Conservation (phyloP, 306 rosid species). For the Alnus glutinosa region DNA sequence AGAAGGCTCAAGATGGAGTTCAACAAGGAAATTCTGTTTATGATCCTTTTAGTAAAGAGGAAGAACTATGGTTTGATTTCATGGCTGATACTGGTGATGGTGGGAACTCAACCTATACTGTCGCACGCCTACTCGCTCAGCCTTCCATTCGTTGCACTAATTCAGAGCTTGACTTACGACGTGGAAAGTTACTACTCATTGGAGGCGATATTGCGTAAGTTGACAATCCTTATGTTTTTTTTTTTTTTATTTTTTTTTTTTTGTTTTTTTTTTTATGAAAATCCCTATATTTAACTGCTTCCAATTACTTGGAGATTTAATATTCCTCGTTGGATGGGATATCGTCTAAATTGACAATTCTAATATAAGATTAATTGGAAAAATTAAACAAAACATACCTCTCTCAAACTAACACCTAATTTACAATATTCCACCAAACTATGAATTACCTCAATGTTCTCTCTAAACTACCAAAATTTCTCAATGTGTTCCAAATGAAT, state of each 20-base stretch:
- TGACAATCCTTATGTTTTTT: slow-evolving; percentile 4
- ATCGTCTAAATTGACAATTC: slow-evolving; percentile 16
- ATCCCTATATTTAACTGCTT: neutral
- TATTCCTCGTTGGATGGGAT: neutral
- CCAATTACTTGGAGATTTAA: slow-evolving; percentile 2
- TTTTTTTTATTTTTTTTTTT: too few species aligned
- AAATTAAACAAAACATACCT: too few species aligned
- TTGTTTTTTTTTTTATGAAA: neutral
- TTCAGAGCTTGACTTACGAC: slow-evolving; percentile 50
- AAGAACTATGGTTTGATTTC: slow-evolving; percentile 92
- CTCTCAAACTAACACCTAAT: too few species aligned
- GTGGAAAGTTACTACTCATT: slow-evolving; percentile 79
- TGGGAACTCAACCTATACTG: slow-evolving; percentile 92
- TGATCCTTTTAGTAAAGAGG: slow-evolving; percentile 66
- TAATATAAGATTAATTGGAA: too few species aligned
- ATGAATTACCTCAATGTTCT: too few species aligned
- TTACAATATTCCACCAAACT: too few species aligned
- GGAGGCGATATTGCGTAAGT: slow-evolving; percentile 99
- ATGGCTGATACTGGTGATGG: slow-evolving; percentile 99
- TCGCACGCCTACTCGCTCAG: slow-evolving; percentile 87
- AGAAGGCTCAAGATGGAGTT: slow-evolving; percentile 54
- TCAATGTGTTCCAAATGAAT: too few species aligned
- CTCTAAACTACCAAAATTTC: too few species aligned
- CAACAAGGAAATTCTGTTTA: slow-evolving; percentile 57
- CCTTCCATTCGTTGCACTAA: slow-evolving; percentile 49